Percentiles rank a stretch among this genome's conserved stretches.
These are phyloP conservation scores for Spirogloea muscicola DNA, from an alignment of 139 green algal species.

Conservation along the genomic window DNA sequence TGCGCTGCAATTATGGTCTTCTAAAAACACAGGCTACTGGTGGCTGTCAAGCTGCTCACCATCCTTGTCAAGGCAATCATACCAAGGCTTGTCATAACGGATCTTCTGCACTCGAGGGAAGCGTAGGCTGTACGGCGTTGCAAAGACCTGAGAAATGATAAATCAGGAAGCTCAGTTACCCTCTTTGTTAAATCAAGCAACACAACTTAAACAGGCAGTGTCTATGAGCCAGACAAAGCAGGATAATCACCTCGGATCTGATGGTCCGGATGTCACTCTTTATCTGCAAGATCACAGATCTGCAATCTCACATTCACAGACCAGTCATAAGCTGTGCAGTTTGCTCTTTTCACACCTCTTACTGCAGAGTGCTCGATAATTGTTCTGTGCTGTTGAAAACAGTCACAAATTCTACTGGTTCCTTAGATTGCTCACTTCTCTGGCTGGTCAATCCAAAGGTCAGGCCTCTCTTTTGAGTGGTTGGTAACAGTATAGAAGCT, in stretches of 20 bases:
- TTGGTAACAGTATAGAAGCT: slow-evolving; percentile 9
- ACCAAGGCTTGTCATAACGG: slow-evolving; percentile 37
- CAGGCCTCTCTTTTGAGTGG: slow-evolving; percentile 7
- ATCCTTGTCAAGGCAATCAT: slow-evolving; percentile 22
- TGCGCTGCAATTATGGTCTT: background rate
- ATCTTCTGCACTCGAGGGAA: slow-evolving; percentile 26
- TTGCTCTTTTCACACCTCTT: no score
- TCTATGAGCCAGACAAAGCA: background rate
- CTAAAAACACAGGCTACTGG: background rate
- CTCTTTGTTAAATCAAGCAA: no score
- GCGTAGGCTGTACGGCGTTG: slow-evolving; percentile 17
- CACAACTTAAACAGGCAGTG: background rate
- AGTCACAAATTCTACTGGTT: background rate
- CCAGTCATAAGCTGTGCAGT: background rate
- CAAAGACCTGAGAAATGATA: slow-evolving; percentile 20
- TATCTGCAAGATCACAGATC: slow-evolving; percentile 11
- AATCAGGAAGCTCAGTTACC: background rate
- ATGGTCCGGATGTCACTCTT: slow-evolving; percentile 26
- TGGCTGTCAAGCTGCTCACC: slow-evolving; percentile 14
- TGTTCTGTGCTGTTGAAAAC: background rate
- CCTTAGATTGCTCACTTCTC: slow-evolving; percentile 6
- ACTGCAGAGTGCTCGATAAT: no score
- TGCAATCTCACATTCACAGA: background rate
- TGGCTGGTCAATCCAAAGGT: slow-evolving; percentile 15
- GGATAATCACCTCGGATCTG: slow-evolving; percentile 2